Percentiles rank a stretch among this genome's conserved stretches.
Evolutionary conservation across 305 asterid genomes (phyloP).

Genomic region (Salvia sclarea): DNA sequence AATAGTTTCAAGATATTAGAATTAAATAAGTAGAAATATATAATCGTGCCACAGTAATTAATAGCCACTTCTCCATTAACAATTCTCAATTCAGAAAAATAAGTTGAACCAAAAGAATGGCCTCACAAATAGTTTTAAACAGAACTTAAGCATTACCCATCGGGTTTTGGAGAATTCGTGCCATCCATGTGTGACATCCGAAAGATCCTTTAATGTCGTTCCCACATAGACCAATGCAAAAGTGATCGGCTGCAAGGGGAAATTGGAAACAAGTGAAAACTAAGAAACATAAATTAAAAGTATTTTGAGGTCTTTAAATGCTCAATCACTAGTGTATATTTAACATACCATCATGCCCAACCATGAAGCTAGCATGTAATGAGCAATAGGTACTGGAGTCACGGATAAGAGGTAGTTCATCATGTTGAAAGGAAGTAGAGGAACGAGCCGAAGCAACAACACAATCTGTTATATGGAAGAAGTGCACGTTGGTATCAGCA

Average conservation of each 20-base stretch:
- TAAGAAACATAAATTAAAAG: background rate
- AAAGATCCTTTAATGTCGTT: slow-evolving; percentile 92
- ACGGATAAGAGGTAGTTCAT: slow-evolving; percentile 94
- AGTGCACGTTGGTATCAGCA: slow-evolving; percentile 15
- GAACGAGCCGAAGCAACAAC: slow-evolving; percentile 91
- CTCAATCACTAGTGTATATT: slow-evolving; percentile 12
- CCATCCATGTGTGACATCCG: slow-evolving; percentile 99
- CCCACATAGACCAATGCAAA: slow-evolving; percentile 93
- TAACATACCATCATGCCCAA: slow-evolving; percentile 92
- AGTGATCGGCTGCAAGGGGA: slow-evolving; percentile 77
- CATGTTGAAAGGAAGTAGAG: slow-evolving; percentile 95
- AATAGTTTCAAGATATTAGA: background rate
- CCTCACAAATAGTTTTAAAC: background rate
- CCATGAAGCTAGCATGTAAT: slow-evolving; percentile 96
- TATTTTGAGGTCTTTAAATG: background rate
- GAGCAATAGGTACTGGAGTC: slow-evolving; percentile 82
- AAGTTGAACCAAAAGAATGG: slow-evolving; percentile 16
- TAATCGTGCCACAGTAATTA: background rate
- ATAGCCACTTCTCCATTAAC: background rate
- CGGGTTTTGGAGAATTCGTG: slow-evolving; percentile 84
- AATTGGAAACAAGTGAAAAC: too few relatives aligned
- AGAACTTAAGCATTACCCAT: slow-evolving; percentile 52
- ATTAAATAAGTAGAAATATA: background rate
- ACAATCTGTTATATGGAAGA: slow-evolving; percentile 66
- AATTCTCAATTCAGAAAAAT: too few relatives aligned